phyloP scores from a whole-genome alignment of 192 early-diverging fungal species.

The Linnemannia schmuckeri region DNA sequence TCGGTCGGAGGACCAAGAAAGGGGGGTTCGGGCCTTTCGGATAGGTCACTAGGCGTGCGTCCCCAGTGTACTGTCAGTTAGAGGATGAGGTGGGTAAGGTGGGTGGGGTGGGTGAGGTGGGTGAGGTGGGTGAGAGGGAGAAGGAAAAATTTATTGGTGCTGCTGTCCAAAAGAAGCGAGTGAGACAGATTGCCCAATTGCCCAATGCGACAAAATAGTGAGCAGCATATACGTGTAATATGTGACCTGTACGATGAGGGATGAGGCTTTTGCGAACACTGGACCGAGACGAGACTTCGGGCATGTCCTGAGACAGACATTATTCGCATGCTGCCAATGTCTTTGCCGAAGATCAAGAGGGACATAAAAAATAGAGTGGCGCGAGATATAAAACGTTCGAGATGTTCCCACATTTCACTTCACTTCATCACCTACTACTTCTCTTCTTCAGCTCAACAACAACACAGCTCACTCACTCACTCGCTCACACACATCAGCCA shows the following conservation, averaged over 20 bases:
- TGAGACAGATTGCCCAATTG: neutral
- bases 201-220: neutral
- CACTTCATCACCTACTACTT: conserved; percentile 12
- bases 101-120: neutral
- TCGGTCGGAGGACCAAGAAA: conserved; percentile 3
- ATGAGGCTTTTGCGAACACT: too few relatives aligned
- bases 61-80: neutral
- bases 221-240: too few relatives aligned
- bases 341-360: neutral
- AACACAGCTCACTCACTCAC: neutral
- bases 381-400: neutral
- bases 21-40: neutral
- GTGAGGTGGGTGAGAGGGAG: neutral
- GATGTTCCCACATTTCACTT: neutral
- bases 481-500: neutral
- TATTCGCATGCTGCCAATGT: neutral
- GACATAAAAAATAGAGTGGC: neutral
- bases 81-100: neutral
- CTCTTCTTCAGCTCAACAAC: conserved; percentile 9
- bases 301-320: neutral
- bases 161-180: neutral
- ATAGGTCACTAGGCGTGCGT: too few relatives aligned
- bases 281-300: neutral
- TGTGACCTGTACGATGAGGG: too few relatives aligned
- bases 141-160: neutral